A percentile compares a stretch with the other conserved stretches of the same genome.
These are phyloP conservation scores for Jaapia argillacea DNA, from an alignment of 768 basidiomycete genomes.

Conservation along the genomic window DNA sequence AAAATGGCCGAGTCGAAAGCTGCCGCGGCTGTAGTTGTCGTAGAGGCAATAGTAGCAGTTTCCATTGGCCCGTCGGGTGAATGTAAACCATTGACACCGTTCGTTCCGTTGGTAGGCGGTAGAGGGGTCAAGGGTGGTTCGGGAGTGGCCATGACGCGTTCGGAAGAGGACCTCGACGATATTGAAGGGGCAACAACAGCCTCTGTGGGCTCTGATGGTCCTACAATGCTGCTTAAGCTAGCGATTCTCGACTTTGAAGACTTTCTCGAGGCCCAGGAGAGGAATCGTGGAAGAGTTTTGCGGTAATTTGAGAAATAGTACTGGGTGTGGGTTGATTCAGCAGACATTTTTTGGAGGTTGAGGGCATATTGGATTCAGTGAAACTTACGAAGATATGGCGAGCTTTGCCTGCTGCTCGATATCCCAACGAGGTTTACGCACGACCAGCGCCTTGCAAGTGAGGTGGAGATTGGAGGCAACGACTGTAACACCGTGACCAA, in stretches of 20 bases:
- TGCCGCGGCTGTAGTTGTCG: constrained; percentile 19
- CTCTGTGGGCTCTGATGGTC: not conserved
- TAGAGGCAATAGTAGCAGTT: constrained; percentile 22
- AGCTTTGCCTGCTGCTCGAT: not conserved
- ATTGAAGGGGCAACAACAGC: no score
- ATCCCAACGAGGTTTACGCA: not conserved
- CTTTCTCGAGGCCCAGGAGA: not conserved
- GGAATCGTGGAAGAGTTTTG: not conserved
- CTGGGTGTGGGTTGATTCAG: not conserved
- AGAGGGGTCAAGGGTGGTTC: not conserved
- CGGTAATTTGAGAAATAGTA: not conserved
- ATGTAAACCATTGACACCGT: constrained; percentile 7
- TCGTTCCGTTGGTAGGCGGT: constrained; percentile 1
- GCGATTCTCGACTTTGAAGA: not conserved
- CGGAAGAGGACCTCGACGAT: not conserved
- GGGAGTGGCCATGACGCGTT: not conserved
- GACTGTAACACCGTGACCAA: no score
- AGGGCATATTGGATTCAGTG: not conserved
- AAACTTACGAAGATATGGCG: not conserved
- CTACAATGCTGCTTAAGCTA: no score
- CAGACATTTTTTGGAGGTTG: not conserved
- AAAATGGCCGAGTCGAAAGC: constrained; percentile 66
- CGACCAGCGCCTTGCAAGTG: no score
- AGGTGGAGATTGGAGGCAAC: no score
- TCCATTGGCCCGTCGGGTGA: constrained; percentile 18